phyloP scores from a whole-genome alignment of 1,139 yeast species.

The Eremothecium cymbalariae region DNA sequence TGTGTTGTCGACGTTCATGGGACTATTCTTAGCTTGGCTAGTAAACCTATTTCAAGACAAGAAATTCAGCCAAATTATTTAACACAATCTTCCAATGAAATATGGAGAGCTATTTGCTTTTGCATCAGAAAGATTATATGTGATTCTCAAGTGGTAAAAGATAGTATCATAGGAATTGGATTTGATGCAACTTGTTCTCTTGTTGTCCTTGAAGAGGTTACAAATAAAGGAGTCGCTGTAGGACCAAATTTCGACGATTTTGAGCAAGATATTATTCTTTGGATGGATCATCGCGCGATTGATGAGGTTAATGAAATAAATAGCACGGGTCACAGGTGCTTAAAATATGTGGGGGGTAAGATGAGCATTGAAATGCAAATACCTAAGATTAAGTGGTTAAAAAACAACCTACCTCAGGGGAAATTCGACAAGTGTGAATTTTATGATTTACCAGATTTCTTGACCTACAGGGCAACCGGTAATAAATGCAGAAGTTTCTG shows the following conservation, averaged over 20 bases:
- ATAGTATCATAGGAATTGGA: slow-evolving; percentile 73
- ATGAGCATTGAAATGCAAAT: slow-evolving; percentile 98
- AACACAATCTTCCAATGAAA: slow-evolving; percentile 85
- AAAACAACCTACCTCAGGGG: slow-evolving; percentile 67
- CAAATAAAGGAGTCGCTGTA: slow-evolving; percentile 71
- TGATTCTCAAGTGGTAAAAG: slow-evolving; percentile 65
- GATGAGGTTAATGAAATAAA: slow-evolving; percentile 77
- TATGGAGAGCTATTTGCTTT: slow-evolving; percentile 81
- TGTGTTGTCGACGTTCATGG: slow-evolving; percentile 82
- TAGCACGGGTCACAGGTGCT: slow-evolving; percentile 65
- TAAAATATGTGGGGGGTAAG: slow-evolving; percentile 92
- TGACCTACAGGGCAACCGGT: slow-evolving; percentile 86
- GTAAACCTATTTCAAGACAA: slow-evolving; percentile 69
- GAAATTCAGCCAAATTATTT: slow-evolving; percentile 63
- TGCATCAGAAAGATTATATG: slow-evolving; percentile 68
- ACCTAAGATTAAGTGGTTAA: slow-evolving; percentile 95
- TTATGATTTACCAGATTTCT: slow-evolving; percentile 83
- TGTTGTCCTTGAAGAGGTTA: slow-evolving; percentile 62
- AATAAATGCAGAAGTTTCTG: slow-evolving; percentile 79
- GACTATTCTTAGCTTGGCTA: slow-evolving; percentile 70
- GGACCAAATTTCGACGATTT: slow-evolving; percentile 79
- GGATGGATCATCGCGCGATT: slow-evolving; percentile 99
- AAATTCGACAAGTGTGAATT: slow-evolving; percentile 62
- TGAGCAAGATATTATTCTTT: slow-evolving; percentile 75
- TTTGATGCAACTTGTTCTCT: slow-evolving; percentile 96